Base-by-base conservation (phyloP, 1,139 yeast genomes). In the Saccharomycopsis hybrid region DNA sequence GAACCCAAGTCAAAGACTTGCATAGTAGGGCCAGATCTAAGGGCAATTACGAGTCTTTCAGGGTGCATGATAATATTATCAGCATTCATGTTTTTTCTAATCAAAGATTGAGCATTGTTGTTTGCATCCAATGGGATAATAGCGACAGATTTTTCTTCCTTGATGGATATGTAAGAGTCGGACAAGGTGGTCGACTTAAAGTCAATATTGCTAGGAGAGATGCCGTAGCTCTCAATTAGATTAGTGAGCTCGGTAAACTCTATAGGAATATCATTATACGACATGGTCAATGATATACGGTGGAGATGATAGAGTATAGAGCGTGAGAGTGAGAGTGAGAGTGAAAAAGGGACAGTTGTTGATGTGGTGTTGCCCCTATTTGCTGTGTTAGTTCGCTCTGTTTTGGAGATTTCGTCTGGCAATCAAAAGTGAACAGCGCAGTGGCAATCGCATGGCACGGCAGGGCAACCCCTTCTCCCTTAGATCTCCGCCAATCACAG, bases 1-100 rank as follows among this genome's bases (percentile, higher is more conserved):
- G 89, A 72, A 48, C 82, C 88, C 62, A 94, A 76, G 68, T 94
- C 88, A 71, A 92, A 95, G 59, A 92, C 86, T 72, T 92, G 98
- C 43, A 96, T 89, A 51, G 96, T 88, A 57, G 97, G 97, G 63
- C 90, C 94, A 44, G 98, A 97, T 64, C 97, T 78, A 58, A 94
- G 78, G 27, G 96, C 89, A 60, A 94, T 90, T 58, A 92, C 90
- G 68, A 82, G 79, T 66, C 88, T 84, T 31, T 72, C 65, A 18
- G 98, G 97, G 67, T 90, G 96, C 95, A 94, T 84, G 64, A 94
- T 92, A 48, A 97, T 97, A 57, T 90, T 86, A 69, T 94, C 99
- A 46, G 98, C 99, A 51, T 88, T 80, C 96, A 94, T 94, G 66
- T 86, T 85, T 70, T 94, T 90, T 63, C 95, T 81, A 43, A 80